phyloP scores from a whole-genome alignment of 139 green algal species.

The Chlorokybus atmophyticus region DNA sequence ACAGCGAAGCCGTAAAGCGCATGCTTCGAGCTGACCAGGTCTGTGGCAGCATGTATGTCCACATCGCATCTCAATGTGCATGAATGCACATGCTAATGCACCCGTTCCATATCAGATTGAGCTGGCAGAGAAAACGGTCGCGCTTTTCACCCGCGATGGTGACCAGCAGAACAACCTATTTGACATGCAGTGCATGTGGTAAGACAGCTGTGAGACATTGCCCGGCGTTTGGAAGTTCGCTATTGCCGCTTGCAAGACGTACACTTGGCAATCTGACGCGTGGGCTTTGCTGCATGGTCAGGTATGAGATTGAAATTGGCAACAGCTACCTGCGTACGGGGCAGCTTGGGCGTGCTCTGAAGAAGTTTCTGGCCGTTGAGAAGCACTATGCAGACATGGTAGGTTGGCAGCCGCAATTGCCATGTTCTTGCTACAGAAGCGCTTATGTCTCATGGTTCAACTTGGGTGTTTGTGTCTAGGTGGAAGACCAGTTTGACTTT shows the following conservation, averaged over 20 bases:
- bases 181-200: conserved; percentile 97
- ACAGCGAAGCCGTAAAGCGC: conserved; percentile 64
- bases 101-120: conserved; percentile 28
- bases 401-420: conserved; percentile 6
- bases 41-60: neutral
- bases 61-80: neutral
- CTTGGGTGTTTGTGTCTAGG: conserved; percentile 4
- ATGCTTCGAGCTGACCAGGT: conserved; percentile 30
- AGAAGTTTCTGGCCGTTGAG: conserved; percentile 60
- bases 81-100: neutral
- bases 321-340: conserved; percentile 34
- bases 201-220: too few relatives aligned
- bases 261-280: neutral
- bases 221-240: too few relatives aligned
- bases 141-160: conserved; percentile 70
- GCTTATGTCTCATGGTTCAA: too few relatives aligned
- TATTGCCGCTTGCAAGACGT: too few relatives aligned
- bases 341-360: conserved; percentile 52
- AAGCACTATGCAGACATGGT: conserved; percentile 59
- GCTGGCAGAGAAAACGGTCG: conserved; percentile 53
- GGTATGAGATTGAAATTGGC: conserved; percentile 75
- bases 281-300: conserved; percentile 1
- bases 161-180: conserved; percentile 69
- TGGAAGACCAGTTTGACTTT: conserved; percentile 99
- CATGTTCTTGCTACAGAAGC: too few relatives aligned